A percentile compares a stretch with the other conserved stretches of the same genome.
Conservation (phyloP, 129 eudicot species). For the Glebionis coronaria region DNA sequence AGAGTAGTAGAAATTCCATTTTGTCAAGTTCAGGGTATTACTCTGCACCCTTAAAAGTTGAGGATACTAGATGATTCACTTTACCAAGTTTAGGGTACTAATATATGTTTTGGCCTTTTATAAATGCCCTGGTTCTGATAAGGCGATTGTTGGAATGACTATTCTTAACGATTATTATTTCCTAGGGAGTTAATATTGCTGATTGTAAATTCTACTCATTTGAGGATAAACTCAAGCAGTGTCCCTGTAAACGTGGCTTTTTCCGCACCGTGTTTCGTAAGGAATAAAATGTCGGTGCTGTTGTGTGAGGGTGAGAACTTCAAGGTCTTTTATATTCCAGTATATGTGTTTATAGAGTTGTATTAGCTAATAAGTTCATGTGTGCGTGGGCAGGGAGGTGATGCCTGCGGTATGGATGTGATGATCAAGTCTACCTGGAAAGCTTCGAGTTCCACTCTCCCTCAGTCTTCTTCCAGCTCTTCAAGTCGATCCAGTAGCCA, state of each 20-base stretch:
- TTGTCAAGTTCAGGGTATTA: too few species aligned
- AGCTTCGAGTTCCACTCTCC: too few species aligned
- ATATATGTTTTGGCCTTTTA: too few species aligned
- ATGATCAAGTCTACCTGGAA: too few species aligned
- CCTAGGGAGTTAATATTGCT: neutral
- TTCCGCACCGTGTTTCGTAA: neutral
- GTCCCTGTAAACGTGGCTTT: conserved; percentile 16
- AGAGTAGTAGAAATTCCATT: too few species aligned
- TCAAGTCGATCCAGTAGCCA: too few species aligned
- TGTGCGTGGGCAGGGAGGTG: too few species aligned
- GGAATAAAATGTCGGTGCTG: conserved; percentile 8
- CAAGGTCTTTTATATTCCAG: conserved; percentile 20
- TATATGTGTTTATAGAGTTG: conserved; percentile 25
- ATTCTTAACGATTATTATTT: conserved; percentile 10
- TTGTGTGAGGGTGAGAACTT: conserved; percentile 22
- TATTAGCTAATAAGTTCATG: neutral
- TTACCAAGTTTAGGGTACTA: too few species aligned
- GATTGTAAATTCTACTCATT: conserved; percentile 19
- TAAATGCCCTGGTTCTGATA: conserved; percentile 14
- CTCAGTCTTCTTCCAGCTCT: too few species aligned
- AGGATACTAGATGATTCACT: too few species aligned
- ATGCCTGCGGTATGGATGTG: too few species aligned
- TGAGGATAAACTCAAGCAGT: conserved; percentile 19
- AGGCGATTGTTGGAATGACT: conserved; percentile 19
- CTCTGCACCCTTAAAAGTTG: too few species aligned